Evolutionary conservation across 805 yeast species (phyloP), one percentile per base, ranked within the genome.

Genomic region (Wickerhamomyces queroliae): DNA sequence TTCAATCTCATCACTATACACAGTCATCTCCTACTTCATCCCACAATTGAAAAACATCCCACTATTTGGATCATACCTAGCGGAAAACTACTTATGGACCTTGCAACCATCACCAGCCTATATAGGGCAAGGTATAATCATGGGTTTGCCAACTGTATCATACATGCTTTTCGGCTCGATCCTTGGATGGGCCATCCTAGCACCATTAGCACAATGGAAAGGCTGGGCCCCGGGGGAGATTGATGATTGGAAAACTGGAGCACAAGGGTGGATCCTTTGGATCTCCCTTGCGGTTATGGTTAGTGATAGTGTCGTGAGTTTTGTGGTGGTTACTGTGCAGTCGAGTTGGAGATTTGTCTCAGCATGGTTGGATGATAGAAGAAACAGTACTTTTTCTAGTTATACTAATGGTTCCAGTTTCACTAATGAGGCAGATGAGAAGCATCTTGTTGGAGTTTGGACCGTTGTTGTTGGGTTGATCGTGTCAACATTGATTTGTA

Each of bases 211-310:
- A 1, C 72, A 81, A 42, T 47, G 66, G 39, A 58, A 64, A 44
- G 83, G 80, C 4, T 93, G 98, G 97, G 95, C 96, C 0, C 80
- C 89, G 0, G 95, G 96, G 0, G 81, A 80, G 3, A 77, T 87
- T 2, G 93, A 84, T 55, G 95, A 89, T 62, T 93, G 97, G 97
- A 81, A 85, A 51, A 72, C 76, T 20, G 98, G 98, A 3, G 85
- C 90, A 1, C 96, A 91, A 56, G 99, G 98, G 7, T 91, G 99
- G 99, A 87, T 93, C 40, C 68, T 91, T 58, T 91, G 99, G 99
- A 69, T 89, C 39, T 80, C 95, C 57, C 70, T 91, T 48, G 81
- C 96, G 19, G 88, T 90, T 36, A 91, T 91, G 99, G 87, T 91
- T 16, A 80, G 87, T 36, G 99, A 91, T 56, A 84, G 96, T 8